Evolutionary conservation across 768 basidiomycete genomes (phyloP).

Genomic region (Suillus placidus): DNA sequence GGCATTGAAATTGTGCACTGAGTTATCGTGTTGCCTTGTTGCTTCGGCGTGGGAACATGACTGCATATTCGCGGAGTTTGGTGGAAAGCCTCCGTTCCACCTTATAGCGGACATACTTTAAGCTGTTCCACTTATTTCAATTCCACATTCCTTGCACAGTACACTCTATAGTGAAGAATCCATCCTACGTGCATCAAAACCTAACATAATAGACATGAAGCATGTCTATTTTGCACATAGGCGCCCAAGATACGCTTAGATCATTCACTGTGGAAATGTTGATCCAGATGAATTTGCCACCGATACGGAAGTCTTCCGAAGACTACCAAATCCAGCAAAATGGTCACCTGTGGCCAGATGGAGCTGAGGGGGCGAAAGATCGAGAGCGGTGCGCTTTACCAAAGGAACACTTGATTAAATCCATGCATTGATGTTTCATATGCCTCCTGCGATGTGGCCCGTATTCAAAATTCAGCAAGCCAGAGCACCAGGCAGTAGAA

Average conservation of each 20-base stretch:
- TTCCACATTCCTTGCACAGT: background rate
- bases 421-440: constrained; percentile 2
- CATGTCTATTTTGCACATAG: background rate
- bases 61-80: constrained; percentile 37
- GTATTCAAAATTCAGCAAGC: constrained; percentile 5
- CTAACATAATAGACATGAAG: background rate
- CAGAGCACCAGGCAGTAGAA: background rate
- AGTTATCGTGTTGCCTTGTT: constrained; percentile 39
- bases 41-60: constrained; percentile 35
- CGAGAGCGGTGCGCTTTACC: background rate
- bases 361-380: constrained; percentile 6
- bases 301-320: constrained; percentile 6
- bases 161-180: background rate
- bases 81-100: constrained; percentile 35
- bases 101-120: constrained; percentile 9
- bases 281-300: constrained; percentile 7
- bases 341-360: constrained; percentile 1
- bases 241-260: constrained; percentile 9
- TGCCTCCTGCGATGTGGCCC: constrained; percentile 1
- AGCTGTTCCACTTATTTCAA: constrained; percentile 3
- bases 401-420: constrained; percentile 1
- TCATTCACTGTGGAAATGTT: constrained; percentile 8
- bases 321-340: background rate
- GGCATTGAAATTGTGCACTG: constrained; percentile 43
- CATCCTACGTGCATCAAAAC: background rate